Percentiles rank a stretch among this genome's conserved stretches.
Evolutionary conservation across 1,284 basidiomycete genomes (phyloP).

Genomic region (Ustilago trichophora): DNA sequence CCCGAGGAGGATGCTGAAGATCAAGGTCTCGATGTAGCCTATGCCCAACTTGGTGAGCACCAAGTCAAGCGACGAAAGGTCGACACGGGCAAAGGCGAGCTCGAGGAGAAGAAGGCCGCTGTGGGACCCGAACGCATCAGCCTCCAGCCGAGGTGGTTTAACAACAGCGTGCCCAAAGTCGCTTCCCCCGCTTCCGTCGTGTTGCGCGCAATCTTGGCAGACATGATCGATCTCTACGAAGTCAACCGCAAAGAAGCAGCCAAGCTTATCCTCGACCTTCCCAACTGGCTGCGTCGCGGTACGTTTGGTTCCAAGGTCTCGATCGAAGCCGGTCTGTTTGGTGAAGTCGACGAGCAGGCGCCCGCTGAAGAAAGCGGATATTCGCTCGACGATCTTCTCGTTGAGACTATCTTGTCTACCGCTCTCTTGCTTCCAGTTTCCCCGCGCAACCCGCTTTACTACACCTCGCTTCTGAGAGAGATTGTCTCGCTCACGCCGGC

Average conservation of each 20-base stretch:
- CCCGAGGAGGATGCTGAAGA: conserved; percentile 55
- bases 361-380: conserved; percentile 62
- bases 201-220: conserved; percentile 79
- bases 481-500: conserved; percentile 89
- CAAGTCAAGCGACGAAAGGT: conserved; percentile 34
- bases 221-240: conserved; percentile 90
- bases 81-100: conserved; percentile 56
- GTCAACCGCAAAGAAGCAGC: conserved; percentile 96
- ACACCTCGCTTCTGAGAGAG: conserved; percentile 87
- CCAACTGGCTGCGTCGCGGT: conserved; percentile 82
- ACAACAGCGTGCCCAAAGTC: conserved; percentile 74
- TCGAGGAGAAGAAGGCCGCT: conserved; percentile 53
- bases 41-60: conserved; percentile 30
- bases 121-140: conserved; percentile 48
- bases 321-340: conserved; percentile 54
- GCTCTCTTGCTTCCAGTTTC: conserved; percentile 81
- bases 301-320: conserved; percentile 71
- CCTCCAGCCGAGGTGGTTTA: conserved; percentile 57
- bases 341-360: conserved; percentile 44
- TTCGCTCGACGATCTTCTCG: conserved; percentile 61
- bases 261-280: conserved; percentile 83
- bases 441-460: conserved; percentile 79
- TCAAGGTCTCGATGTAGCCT: conserved; percentile 52
- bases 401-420: conserved; percentile 76
- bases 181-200: conserved; percentile 80